Conservation (phyloP, 768 basidiomycete genomes). For the Tylopilus felleus region DNA sequence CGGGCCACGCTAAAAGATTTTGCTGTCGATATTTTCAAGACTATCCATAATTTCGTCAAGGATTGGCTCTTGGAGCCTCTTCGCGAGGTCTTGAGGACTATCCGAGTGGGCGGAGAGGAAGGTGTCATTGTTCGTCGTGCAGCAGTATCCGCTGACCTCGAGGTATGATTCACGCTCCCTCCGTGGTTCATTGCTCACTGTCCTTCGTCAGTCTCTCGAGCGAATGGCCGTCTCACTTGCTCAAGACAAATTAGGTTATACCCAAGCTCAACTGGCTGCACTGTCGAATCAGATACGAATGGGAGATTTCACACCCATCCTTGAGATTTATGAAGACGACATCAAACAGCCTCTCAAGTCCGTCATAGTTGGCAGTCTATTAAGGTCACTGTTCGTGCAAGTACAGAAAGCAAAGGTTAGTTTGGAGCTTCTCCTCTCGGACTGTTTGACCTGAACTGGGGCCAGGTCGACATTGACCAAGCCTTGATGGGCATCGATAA, state of each 20-base stretch:
- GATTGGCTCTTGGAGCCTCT: constrained; percentile 88
- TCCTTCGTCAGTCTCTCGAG: constrained; percentile 69
- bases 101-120: constrained; percentile 75
- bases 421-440: background rate
- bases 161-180: constrained; percentile 43
- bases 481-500: constrained; percentile 90
- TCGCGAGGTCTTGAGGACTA: constrained; percentile 76
- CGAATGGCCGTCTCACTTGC: constrained; percentile 89
- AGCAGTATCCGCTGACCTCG: constrained; percentile 80
- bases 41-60: constrained; percentile 65
- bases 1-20: constrained; percentile 56
- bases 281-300: constrained; percentile 63
- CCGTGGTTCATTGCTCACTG: background rate
- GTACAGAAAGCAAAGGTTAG: constrained; percentile 91
- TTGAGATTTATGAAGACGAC: constrained; percentile 87
- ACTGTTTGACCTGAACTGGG: background rate
- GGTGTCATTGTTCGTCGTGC: constrained; percentile 75
- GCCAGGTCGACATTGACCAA: constrained; percentile 87
- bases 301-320: constrained; percentile 85
- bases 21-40: constrained; percentile 59
- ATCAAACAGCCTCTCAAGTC: constrained; percentile 85
- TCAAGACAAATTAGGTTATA: constrained; percentile 71
- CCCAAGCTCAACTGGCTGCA: constrained; percentile 55
- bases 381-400: constrained; percentile 86
- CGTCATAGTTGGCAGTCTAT: constrained; percentile 72